Percentiles rank a stretch among this genome's conserved stretches.
These are phyloP conservation scores for Exophiala sp. DNA, from an alignment of 2,329 filamentous ascomycete species.

Conservation along the genomic window DNA sequence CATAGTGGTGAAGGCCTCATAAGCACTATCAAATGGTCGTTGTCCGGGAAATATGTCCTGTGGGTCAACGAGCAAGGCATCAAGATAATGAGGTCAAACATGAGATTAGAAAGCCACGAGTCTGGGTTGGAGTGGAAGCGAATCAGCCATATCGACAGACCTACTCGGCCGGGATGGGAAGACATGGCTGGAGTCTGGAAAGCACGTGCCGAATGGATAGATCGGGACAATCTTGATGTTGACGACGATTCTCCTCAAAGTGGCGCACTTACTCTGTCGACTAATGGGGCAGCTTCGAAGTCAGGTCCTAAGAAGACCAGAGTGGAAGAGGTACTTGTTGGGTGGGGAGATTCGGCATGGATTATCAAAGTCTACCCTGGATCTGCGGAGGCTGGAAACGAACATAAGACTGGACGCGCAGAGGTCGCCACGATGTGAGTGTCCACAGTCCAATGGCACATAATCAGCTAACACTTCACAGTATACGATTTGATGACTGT, in stretches of 20 bases:
- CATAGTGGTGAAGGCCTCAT: conserved; percentile 92
- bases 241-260: conserved; percentile 55
- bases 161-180: conserved; percentile 83
- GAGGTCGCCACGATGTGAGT: conserved; percentile 91
- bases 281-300: conserved; percentile 40
- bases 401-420: conserved; percentile 71
- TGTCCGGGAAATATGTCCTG: conserved; percentile 85
- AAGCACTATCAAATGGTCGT: conserved; percentile 88
- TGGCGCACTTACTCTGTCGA: conserved; percentile 31
- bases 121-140: conserved; percentile 88
- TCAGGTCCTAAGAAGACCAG: conserved; percentile 41
- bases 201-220: conserved; percentile 86
- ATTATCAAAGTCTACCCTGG: conserved; percentile 85
- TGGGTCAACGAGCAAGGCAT: conserved; percentile 98
- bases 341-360: conserved; percentile 96
- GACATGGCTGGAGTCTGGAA: conserved; percentile 97
- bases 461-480: conserved; percentile 41
- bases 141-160: conserved; percentile 86
- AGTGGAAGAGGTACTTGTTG: conserved; percentile 78
- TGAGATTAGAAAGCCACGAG: conserved; percentile 73
- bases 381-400: conserved; percentile 62
- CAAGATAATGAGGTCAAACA: conserved; percentile 91
- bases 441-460: background rate
- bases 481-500: conserved; percentile 84
- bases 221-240: conserved; percentile 72